Base-by-base conservation (phyloP, 768 basidiomycete species). In the Psilocybe azurescens region DNA sequence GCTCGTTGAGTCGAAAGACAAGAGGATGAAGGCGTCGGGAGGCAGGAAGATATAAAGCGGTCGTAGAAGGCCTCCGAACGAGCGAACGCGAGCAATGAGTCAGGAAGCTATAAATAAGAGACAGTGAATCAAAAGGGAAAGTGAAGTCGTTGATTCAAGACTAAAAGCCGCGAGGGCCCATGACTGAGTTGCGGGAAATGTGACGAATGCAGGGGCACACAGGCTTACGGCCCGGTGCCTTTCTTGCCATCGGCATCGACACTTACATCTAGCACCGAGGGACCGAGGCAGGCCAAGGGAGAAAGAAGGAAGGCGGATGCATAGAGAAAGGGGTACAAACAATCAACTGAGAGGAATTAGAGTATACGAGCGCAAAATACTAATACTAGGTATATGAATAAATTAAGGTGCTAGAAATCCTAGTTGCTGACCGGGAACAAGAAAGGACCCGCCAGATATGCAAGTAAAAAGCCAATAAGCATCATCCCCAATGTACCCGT, bases 401-500 rank as follows among this genome's bases (percentile, higher is more conserved):
- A 24, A 24, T 24, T 24, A 24, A 24, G 24, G 24, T 24, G 24
- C 24, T 24, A 16, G n/a, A 62, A 29, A 18, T 47, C 29, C 51
- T 32, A 55, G 24, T 24, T 36, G 33, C 33, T 24, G 33, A 53
- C 20, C 0, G 66, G 66, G 11, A 66, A 32, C 36, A 72, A 30
- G 53, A 69, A 71, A 13, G 65, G 73, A 48, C 61, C 69, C 61
- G 62, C 65, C 30, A 72, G 56, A 53, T 76, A 78, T 14, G 76
- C 76, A 16, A 75, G 38, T 36, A 75, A 30, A 46, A 78, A 75
- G 0, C 75, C 75, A 41, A 75, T 41, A 13, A 77, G 51, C 65
- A 77, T 73, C 50, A 73, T 58, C 63, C 69, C 50, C 56, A 72
- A 20, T 6, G 67, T 65, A 33, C 48, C 36, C 55, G 63, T 55